phyloP scores from a whole-genome alignment of 208 protist genomes.

The Leptomonas seymouri region DNA sequence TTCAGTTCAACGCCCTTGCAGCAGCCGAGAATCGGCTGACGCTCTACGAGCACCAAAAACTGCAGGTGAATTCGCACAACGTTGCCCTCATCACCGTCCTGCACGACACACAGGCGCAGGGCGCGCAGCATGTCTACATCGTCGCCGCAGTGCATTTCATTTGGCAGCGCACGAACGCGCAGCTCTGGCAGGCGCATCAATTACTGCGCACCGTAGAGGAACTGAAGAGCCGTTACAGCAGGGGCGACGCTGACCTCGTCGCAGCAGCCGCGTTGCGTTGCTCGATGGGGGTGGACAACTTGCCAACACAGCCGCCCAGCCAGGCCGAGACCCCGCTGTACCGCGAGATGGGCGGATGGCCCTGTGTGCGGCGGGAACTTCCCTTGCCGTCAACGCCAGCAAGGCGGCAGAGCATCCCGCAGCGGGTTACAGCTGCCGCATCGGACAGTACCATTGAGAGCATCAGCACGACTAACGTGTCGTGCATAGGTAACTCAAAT shows the following conservation, averaged over 20 bases:
- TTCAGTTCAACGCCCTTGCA: constrained; percentile 81
- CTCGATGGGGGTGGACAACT: constrained; percentile 5
- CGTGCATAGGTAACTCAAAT: neutral
- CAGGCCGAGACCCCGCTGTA: constrained; percentile 18
- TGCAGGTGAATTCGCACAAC: constrained; percentile 83
- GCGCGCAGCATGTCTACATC: constrained; percentile 55
- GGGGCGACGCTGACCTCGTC: constrained; percentile 18
- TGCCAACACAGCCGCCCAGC: constrained; percentile 15
- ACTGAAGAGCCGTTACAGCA: constrained; percentile 65
- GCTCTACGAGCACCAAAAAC: constrained; percentile 58
- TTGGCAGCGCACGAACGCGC: constrained; percentile 80
- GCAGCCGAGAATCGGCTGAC: constrained; percentile 52
- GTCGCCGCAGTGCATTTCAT: constrained; percentile 74
- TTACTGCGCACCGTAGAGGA: constrained; percentile 57
- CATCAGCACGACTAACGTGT: neutral
- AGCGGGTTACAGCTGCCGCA: constrained; percentile 3
- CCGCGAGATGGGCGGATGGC: neutral
- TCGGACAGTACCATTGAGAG: constrained; percentile 5
- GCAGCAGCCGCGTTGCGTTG: neutral
- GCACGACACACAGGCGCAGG: constrained; percentile 45
- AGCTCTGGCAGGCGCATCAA: constrained; percentile 84
- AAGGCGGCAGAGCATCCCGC: neutral
- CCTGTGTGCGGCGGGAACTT: neutral
- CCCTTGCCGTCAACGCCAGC: neutral
- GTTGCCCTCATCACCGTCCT: constrained; percentile 80